phyloP scores from a whole-genome alignment of 305 asterid genomes.

The Fraxinus albicans region DNA sequence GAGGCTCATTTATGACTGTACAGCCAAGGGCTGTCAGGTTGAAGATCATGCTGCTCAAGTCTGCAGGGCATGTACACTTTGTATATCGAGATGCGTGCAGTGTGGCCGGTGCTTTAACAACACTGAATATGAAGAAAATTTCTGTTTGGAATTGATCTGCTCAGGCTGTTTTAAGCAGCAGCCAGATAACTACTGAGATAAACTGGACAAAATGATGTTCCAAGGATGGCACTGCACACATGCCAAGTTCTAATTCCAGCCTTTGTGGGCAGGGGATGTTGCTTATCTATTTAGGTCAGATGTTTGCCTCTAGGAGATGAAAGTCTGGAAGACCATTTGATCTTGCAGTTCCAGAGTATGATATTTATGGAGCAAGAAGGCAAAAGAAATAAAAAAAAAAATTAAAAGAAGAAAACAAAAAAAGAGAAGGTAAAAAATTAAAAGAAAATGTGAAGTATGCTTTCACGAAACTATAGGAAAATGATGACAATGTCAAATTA shows the following conservation, averaged over 20 bases:
- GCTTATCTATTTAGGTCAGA: not conserved
- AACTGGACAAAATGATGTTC: not conserved
- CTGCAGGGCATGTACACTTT: slow-evolving; percentile 72
- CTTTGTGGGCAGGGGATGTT: not conserved
- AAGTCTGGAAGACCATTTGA: not conserved
- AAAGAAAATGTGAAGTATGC: not conserved
- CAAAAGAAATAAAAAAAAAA: not conserved
- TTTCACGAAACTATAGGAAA: not conserved
- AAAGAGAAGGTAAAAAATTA: not conserved
- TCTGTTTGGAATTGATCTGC: slow-evolving; percentile 66
- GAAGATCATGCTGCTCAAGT: slow-evolving; percentile 36
- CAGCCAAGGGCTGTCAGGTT: slow-evolving; percentile 60
- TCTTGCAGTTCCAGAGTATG: not conserved
- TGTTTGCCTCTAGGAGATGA: not conserved
- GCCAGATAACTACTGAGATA: not conserved
- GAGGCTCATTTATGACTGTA: slow-evolving; percentile 77
- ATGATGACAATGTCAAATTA: not conserved
- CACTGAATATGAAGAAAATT: slow-evolving; percentile 66
- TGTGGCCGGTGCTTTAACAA: slow-evolving; percentile 76
- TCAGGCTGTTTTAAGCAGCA: slow-evolving; percentile 48
- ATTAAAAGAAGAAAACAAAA: not conserved
- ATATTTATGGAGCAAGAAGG: not conserved
- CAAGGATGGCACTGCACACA: not conserved
- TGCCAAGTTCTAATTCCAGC: not conserved
- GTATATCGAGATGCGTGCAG: slow-evolving; percentile 65